Base-by-base conservation (phyloP, 2,329 filamentous ascomycete species). In the Aspergillus phoenicis region DNA sequence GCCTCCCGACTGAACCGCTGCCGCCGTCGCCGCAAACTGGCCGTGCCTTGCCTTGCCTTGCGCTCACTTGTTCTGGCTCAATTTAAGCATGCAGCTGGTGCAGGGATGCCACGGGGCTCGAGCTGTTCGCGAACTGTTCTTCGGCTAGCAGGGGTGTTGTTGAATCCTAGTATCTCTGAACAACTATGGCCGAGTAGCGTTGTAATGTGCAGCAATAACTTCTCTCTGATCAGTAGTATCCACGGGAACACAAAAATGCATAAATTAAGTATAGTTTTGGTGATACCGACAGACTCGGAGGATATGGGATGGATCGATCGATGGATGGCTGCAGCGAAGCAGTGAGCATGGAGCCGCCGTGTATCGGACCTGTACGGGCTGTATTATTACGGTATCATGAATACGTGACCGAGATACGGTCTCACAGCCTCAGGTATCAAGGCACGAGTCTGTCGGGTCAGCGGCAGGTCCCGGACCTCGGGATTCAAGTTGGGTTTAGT, bases 21-120 rank as follows among this genome's bases (percentile, higher is more conserved):
- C 39, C 38, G 39, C 52, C 7, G 24, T 28, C 15, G n/a, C 22
- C 8, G 41, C 38, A 45, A 55, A 45, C 52, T 10, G 38, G 20
- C 17, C 39, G 10, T 22, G 20, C 41, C n/a, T 26, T 20, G 28
- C 28, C 33, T 36, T 36, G 33, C 33, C 33, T 36, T 36, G 33
- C 30, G 8, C 28, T 30, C 28, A 30, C 28, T 30, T 30, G 28
- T 30, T 11, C 10, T 30, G 28, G 28, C 33, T 36, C 30, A 43
- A 56, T 47, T 56, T 56, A 56, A 56, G 53, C 53, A 56, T 56
- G 53, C 53, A 56, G 53, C 53, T 45, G 53, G 26, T 20, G 53
- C 53, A 56, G 41, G 47, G 47, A 33, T 51, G 26, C 26, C 20
- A 45, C 41, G 20, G 41, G 41, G 41, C 10, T 45, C 20, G 41